A percentile compares a stretch with the other conserved stretches of the same genome.
These are phyloP conservation scores for Monosporascus sp. DNA, from an alignment of 2,329 filamentous ascomycete species.

Conservation along the genomic window DNA sequence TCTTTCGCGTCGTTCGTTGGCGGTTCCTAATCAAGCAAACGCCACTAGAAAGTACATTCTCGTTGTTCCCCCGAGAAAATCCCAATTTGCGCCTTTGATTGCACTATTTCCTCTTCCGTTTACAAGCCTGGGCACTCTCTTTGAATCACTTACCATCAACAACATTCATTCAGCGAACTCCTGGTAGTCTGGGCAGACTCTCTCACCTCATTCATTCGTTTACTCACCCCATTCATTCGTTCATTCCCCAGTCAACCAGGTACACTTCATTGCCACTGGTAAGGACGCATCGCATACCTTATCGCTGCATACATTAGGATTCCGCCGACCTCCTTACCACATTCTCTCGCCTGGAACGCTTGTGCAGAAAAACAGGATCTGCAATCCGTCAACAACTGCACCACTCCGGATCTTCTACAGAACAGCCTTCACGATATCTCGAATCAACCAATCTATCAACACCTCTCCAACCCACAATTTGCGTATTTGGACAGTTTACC, in stretches of 20 bases:
- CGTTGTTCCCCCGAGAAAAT: too few relatives aligned
- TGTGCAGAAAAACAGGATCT: slow-evolving; percentile 8
- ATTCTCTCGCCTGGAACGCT: background rate
- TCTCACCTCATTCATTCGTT: background rate
- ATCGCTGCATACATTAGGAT: background rate
- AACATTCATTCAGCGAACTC: background rate
- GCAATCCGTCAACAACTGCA: slow-evolving; percentile 1
- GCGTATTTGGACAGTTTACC: slow-evolving; percentile 9
- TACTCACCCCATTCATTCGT: background rate
- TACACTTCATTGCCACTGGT: too few relatives aligned
- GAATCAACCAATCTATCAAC: slow-evolving; percentile 8
- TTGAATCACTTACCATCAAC: too few relatives aligned
- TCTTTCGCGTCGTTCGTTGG: too few relatives aligned
- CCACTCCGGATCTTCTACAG: slow-evolving; percentile 9
- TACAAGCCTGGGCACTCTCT: too few relatives aligned
- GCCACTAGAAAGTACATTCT: too few relatives aligned
- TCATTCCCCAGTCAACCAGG: background rate
- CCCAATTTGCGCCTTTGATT: too few relatives aligned
- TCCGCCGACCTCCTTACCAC: background rate
- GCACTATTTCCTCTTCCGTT: too few relatives aligned
- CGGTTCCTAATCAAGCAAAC: too few relatives aligned
- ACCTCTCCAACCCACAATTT: slow-evolving; percentile 9
- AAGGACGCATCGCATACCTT: background rate
- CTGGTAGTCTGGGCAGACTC: background rate
- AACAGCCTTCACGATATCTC: slow-evolving; percentile 6